phyloP scores from a whole-genome alignment of 768 basidiomycete genomes.

The Gloeophyllum trabeum region DNA sequence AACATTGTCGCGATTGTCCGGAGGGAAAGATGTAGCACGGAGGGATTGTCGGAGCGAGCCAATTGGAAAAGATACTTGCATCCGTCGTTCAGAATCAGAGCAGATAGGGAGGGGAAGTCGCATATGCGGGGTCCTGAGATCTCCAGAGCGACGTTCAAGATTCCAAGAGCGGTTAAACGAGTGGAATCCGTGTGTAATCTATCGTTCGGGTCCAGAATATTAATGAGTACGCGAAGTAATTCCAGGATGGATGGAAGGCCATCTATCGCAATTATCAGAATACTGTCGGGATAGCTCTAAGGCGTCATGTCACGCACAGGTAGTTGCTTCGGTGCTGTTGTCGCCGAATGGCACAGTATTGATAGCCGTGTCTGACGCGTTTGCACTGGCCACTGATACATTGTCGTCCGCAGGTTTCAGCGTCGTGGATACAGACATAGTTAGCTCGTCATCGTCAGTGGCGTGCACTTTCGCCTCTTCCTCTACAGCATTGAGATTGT shows the following conservation, averaged over 20 bases:
- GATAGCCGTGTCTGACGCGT: neutral
- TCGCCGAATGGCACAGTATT: too few species aligned
- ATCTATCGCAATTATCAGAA: too few species aligned
- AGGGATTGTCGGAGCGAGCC: conserved; percentile 79
- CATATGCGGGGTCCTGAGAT: conserved; percentile 68
- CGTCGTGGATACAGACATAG: conserved; percentile 43
- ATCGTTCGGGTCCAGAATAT: conserved; percentile 90
- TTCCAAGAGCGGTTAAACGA: conserved; percentile 75
- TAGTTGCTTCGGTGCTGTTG: too few species aligned
- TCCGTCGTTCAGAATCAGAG: conserved; percentile 75
- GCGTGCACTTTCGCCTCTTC: conserved; percentile 68
- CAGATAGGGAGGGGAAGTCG: conserved; percentile 64
- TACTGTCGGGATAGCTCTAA: too few species aligned
- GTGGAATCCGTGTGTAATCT: conserved; percentile 96
- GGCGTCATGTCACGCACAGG: too few species aligned
- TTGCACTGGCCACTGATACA: conserved; percentile 11
- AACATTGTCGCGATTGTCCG: conserved; percentile 84
- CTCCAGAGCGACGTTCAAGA: conserved; percentile 83
- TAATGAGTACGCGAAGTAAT: conserved; percentile 86
- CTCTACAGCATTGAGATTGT: conserved; percentile 43
- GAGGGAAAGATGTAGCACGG: conserved; percentile 69
- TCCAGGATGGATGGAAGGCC: conserved; percentile 90
- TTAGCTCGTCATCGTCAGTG: conserved; percentile 41
- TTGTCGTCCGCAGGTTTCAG: conserved; percentile 13
- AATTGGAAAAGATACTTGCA: conserved; percentile 98